These are phyloP conservation scores for Setaria viridis DNA, from an alignment of 202 grass and related monocot species.

Conservation along the genomic window DNA sequence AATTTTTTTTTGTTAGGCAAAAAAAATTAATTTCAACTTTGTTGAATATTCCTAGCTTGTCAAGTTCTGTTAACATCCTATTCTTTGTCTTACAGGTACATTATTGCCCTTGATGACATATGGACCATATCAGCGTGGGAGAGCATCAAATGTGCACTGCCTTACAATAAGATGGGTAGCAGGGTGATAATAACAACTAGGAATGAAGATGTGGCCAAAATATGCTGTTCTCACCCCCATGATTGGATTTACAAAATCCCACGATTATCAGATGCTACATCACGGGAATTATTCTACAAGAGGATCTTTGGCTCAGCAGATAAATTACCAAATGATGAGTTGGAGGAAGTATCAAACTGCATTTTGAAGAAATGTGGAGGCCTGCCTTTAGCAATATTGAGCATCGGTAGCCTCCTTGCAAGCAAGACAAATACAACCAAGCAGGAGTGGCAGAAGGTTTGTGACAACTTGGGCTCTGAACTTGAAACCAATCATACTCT, in stretches of 20 bases:
- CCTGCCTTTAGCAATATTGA: constrained; percentile 53
- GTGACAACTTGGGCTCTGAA: constrained; percentile 39
- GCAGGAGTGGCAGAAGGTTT: constrained; percentile 44
- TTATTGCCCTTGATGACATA: constrained; percentile 56
- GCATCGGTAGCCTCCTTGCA: constrained; percentile 45
- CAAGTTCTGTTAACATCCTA: neutral
- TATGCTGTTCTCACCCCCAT: constrained; percentile 13
- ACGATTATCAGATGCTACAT: constrained; percentile 27
- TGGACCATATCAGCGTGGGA: constrained; percentile 50
- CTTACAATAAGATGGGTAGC: constrained; percentile 47
- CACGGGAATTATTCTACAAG: constrained; percentile 32
- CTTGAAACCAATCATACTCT: constrained; percentile 44
- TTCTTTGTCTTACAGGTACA: constrained; percentile 15
- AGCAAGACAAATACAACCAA: constrained; percentile 44
- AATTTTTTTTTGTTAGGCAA: too few relatives aligned
- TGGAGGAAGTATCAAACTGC: constrained; percentile 34
- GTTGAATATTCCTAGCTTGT: neutral
- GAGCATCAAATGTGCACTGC: constrained; percentile 55
- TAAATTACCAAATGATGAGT: constrained; percentile 17
- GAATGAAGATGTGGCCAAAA: constrained; percentile 36
- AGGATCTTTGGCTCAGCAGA: constrained; percentile 35
- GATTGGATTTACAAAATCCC: constrained; percentile 48
- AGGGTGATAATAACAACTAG: constrained; percentile 50
- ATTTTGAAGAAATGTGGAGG: constrained; percentile 55
- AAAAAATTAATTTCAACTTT: neutral